These are phyloP conservation scores for Hypoxylon sp. DNA, from an alignment of 2,329 filamentous ascomycete genomes.

Conservation along the genomic window DNA sequence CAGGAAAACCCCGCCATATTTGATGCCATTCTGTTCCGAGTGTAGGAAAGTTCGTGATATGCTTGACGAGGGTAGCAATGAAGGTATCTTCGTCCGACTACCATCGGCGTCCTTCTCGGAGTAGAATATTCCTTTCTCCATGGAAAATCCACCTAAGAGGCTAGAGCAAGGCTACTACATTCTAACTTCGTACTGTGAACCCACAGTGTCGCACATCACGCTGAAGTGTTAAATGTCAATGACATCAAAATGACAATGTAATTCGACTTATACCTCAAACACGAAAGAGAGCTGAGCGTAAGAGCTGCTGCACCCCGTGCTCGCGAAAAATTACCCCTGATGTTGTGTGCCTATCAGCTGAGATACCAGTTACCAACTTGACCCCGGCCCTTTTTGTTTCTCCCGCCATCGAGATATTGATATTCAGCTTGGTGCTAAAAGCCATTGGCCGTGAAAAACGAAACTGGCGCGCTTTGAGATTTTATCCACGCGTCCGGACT, in stretches of 20 bases:
- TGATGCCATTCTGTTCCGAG: slow-evolving; percentile 16
- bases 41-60: slow-evolving; percentile 15
- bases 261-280: slow-evolving; percentile 6
- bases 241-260: slow-evolving; percentile 42
- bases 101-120: background rate
- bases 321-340: slow-evolving; percentile 33
- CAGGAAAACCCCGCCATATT: slow-evolving; percentile 21
- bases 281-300: slow-evolving; percentile 9
- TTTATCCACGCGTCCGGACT: slow-evolving; percentile 35
- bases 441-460: slow-evolving; percentile 24
- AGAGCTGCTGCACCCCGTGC: slow-evolving; percentile 18
- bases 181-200: slow-evolving; percentile 27
- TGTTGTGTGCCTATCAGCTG: slow-evolving; percentile 26
- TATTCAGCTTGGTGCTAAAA: slow-evolving; percentile 29
- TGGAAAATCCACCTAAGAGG: slow-evolving; percentile 14
- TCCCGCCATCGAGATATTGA: slow-evolving; percentile 19
- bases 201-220: slow-evolving; percentile 33
- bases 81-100: slow-evolving; percentile 16
- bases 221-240: slow-evolving; percentile 33
- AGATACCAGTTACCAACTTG: slow-evolving; percentile 20
- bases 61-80: slow-evolving; percentile 7
- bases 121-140: background rate
- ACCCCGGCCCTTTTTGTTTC: slow-evolving; percentile 25
- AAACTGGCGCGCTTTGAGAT: slow-evolving; percentile 23
- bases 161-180: slow-evolving; percentile 30